These are phyloP conservation scores for Hypoxylon subgilvum DNA, from an alignment of 495 filamentous ascomycete species.

Conservation along the genomic window DNA sequence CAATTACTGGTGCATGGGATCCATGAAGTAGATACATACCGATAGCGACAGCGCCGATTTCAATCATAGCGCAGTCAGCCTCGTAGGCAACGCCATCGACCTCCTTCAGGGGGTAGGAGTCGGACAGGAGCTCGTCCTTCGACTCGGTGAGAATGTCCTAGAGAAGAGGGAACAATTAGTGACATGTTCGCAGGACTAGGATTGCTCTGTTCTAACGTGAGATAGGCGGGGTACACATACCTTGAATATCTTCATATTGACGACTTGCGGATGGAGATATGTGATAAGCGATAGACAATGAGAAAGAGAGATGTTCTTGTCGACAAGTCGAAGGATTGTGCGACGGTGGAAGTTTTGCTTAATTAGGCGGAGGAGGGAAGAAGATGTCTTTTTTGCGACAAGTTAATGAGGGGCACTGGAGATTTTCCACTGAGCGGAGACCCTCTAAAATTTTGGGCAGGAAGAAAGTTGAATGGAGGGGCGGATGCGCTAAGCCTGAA, in stretches of 20 bases:
- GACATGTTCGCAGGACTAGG: constrained; percentile 1
- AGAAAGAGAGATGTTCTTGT: constrained; percentile 26
- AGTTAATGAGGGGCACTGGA: constrained; percentile 46
- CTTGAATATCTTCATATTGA: constrained; percentile 90
- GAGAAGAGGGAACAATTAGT: constrained; percentile 30
- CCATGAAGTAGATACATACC: constrained; percentile 55
- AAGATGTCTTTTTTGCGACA: constrained; percentile 42
- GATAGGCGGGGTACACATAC: constrained; percentile 51
- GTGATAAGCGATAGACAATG: constrained; percentile 22
- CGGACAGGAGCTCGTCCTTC: constrained; percentile 90
- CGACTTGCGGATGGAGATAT: constrained; percentile 35
- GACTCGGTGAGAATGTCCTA: constrained; percentile 82
- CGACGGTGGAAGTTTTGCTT: constrained; percentile 7
- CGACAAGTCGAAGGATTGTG: no score
- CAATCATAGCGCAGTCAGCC: constrained; percentile 87
- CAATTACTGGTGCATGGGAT: no score
- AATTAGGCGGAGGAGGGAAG: constrained; percentile 32
- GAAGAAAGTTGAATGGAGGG: constrained; percentile 49
- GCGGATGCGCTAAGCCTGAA: constrained; percentile 26
- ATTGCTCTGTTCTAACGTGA: not conserved
- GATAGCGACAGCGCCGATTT: constrained; percentile 72
- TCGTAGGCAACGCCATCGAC: constrained; percentile 82
- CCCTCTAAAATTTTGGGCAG: constrained; percentile 45
- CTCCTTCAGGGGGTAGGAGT: constrained; percentile 80
- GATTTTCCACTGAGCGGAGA: constrained; percentile 35